Percentiles rank a stretch among this genome's conserved stretches.
Conservation (phyloP, 2,329 filamentous ascomycete genomes). For the Claviceps spartinae region DNA sequence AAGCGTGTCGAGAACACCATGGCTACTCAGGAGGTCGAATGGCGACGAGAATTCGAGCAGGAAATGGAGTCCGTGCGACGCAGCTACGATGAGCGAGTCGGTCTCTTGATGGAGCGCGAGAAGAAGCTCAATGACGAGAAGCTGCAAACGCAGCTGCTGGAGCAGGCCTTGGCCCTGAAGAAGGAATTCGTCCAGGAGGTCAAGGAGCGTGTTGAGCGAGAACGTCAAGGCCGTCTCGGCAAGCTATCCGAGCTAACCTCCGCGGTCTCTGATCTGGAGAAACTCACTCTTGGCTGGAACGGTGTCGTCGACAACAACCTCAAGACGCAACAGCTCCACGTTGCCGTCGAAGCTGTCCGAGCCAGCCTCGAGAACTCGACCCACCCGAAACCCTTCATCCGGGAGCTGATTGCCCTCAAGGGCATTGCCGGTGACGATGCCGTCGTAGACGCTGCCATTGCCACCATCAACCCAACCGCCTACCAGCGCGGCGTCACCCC, state of each 20-base stretch:
- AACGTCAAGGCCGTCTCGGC: constrained; percentile 75
- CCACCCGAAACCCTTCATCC: constrained; percentile 72
- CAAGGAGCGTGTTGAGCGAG: constrained; percentile 68
- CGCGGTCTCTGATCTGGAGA: constrained; percentile 71
- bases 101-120: constrained; percentile 65
- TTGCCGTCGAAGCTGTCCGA: constrained; percentile 86
- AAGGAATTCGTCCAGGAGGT: constrained; percentile 70
- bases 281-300: constrained; percentile 80
- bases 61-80: constrained; percentile 71
- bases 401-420: constrained; percentile 86
- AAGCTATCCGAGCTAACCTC: constrained; percentile 69
- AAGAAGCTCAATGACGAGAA: constrained; percentile 71
- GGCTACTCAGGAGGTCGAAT: constrained; percentile 65
- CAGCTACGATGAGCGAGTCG: constrained; percentile 67
- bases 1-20: constrained; percentile 76
- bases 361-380: constrained; percentile 61
- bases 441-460: constrained; percentile 84
- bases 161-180: constrained; percentile 84
- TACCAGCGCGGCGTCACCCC: constrained; percentile 88
- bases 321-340: constrained; percentile 88
- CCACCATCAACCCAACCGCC: constrained; percentile 85
- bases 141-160: constrained; percentile 69
- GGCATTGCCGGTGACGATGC: constrained; percentile 75
- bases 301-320: constrained; percentile 80
- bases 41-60: constrained; percentile 73